Percentiles rank a stretch among this genome's conserved stretches.
Conservation (phyloP, 208 protist genomes). For the Acanthamoeba lenticulata region DNA sequence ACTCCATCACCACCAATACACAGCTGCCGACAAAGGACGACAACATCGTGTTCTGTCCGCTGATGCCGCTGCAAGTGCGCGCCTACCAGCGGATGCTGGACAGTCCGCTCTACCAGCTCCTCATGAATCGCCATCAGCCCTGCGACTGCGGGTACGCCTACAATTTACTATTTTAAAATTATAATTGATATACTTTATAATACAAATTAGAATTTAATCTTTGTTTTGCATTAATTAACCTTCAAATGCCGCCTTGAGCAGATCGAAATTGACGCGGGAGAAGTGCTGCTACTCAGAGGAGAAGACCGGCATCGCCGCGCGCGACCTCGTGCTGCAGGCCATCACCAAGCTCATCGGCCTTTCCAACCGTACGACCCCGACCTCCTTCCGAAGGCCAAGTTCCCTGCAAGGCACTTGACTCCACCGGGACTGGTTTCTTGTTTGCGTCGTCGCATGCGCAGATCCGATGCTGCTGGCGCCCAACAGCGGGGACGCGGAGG, state of each 20-base stretch:
- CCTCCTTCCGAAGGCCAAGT: no score
- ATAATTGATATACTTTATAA: no score
- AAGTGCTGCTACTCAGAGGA: constrained; percentile 44
- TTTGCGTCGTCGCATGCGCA: no score
- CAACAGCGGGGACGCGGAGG: background rate
- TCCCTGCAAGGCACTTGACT: no score
- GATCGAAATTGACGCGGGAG: background rate
- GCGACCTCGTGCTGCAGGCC: constrained; percentile 40
- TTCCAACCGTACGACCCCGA: constrained; percentile 61
- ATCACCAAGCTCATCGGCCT: constrained; percentile 51
- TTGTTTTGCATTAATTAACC: no score
- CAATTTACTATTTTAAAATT: no score
- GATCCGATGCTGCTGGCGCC: constrained; percentile 55
- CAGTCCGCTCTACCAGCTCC: constrained; percentile 35
- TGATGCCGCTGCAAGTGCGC: constrained; percentile 57
- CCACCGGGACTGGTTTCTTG: no score
- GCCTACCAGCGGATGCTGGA: constrained; percentile 53
- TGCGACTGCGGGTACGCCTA: constrained; percentile 57
- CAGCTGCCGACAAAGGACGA: constrained; percentile 60
- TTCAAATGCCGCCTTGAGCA: no score
- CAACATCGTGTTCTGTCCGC: constrained; percentile 72
- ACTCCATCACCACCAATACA: no score
- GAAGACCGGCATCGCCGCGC: background rate
- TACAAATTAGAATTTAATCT: no score
- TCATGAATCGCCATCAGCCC: background rate